Evolutionary conservation across 257 asterid species (phyloP).

Genomic region (Ballota nigra): DNA sequence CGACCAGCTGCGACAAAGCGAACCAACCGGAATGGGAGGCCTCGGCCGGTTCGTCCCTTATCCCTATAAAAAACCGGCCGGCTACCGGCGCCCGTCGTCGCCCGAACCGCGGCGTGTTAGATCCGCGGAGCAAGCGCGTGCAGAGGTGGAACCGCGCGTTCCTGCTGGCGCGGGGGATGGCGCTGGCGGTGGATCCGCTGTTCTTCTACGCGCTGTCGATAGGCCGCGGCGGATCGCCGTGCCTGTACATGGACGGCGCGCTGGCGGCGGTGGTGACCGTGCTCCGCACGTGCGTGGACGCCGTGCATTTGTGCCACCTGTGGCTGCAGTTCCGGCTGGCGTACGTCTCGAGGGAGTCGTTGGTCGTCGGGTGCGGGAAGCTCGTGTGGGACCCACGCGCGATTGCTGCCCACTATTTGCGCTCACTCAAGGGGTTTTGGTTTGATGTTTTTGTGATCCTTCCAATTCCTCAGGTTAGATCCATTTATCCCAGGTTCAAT

Average conservation of each 20-base stretch:
- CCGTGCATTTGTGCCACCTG: slow-evolving; percentile 73
- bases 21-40: slow-evolving; percentile 95
- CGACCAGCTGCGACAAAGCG: slow-evolving; percentile 85
- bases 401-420: slow-evolving; percentile 67
- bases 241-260: slow-evolving; percentile 83
- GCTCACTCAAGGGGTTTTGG: slow-evolving; percentile 85
- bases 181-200: slow-evolving; percentile 85
- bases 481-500: no score
- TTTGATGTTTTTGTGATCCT: slow-evolving; percentile 89
- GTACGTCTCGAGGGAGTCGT: slow-evolving; percentile 87
- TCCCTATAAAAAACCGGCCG: slow-evolving; percentile 60
- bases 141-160: slow-evolving; percentile 85
- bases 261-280: slow-evolving; percentile 71
- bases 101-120: slow-evolving; percentile 37
- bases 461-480: slow-evolving; percentile 86
- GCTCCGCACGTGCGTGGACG: slow-evolving; percentile 76
- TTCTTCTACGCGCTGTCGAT: slow-evolving; percentile 90
- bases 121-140: slow-evolving; percentile 84
- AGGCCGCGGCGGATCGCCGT: slow-evolving; percentile 82
- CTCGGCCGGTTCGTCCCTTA: slow-evolving; percentile 83
- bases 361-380: slow-evolving; percentile 96
- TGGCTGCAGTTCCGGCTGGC: slow-evolving; percentile 95
- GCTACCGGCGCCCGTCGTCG: neutral
- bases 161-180: slow-evolving; percentile 89
- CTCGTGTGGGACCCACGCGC: slow-evolving; percentile 96